A percentile compares a stretch with the other conserved stretches of the same genome.
Evolutionary conservation across 352 stramenopile species (phyloP).

Genomic region (Globisporangium takayamanum): DNA sequence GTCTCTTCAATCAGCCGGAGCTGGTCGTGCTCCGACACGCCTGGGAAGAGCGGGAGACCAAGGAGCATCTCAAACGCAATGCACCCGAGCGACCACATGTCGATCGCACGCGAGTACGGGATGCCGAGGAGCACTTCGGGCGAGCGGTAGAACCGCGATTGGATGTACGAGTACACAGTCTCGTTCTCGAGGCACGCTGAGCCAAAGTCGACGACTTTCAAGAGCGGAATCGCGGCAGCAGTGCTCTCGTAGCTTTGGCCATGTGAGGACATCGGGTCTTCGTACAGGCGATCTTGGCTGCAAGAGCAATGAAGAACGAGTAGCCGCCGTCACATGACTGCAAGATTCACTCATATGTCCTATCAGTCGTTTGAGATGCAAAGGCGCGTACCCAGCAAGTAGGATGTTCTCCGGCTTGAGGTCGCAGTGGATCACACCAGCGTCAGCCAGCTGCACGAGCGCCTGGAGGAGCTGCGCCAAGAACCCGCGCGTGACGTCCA

Average conservation of each 20-base stretch:
- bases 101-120: constrained; percentile 44
- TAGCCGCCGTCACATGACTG: neutral
- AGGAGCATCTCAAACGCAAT: constrained; percentile 91
- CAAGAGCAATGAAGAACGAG: neutral
- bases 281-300: constrained; percentile 79
- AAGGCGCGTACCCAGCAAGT: constrained; percentile 37
- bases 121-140: constrained; percentile 64
- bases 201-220: constrained; percentile 97
- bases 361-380: neutral
- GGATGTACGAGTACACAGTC: constrained; percentile 94
- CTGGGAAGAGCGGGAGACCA: constrained; percentile 92
- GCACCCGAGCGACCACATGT: constrained; percentile 60
- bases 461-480: constrained; percentile 88
- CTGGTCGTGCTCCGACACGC: constrained; percentile 92
- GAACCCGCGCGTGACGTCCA: constrained; percentile 90
- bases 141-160: constrained; percentile 91
- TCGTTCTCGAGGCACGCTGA: constrained; percentile 79
- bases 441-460: constrained; percentile 71
- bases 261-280: neutral
- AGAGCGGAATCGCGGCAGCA: constrained; percentile 11
- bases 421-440: constrained; percentile 97
- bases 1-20: constrained; percentile 89
- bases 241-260: neutral
- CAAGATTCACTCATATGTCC: no score
- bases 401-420: constrained; percentile 97